Percentiles rank a stretch among this genome's conserved stretches.
Conservation (phyloP, 2,329 filamentous ascomycete species). For the Arthrobotrys pseudoclavata region DNA sequence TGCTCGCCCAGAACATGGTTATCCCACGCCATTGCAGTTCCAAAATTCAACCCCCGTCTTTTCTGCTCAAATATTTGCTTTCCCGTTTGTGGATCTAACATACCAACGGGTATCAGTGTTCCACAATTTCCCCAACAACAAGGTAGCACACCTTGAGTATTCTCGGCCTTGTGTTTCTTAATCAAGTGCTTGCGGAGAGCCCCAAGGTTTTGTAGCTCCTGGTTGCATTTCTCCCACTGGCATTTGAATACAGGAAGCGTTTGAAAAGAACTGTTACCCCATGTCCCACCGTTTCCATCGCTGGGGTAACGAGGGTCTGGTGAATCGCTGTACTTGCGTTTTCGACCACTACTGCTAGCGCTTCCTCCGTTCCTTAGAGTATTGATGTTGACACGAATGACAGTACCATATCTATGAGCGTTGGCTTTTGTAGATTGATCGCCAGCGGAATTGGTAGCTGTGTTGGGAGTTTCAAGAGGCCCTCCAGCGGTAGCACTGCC, state of each 20-base stretch:
- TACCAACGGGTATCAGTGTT: conserved; percentile 59
- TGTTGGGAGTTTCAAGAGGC: background rate
- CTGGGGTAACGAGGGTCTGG: conserved; percentile 25
- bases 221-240: conserved; percentile 72
- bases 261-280: conserved; percentile 5
- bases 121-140: conserved; percentile 69
- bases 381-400: conserved; percentile 29
- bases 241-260: conserved; percentile 70
- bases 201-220: conserved; percentile 74
- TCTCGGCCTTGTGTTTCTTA: conserved; percentile 70
- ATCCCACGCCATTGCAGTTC: conserved; percentile 60
- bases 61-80: conserved; percentile 31
- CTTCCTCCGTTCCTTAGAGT: conserved; percentile 9
- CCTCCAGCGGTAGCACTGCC: conserved; percentile 6
- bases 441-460: conserved; percentile 15
- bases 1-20: conserved; percentile 61
- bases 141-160: conserved; percentile 65
- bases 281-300: background rate
- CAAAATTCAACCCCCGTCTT: conserved; percentile 62
- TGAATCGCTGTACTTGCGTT: conserved; percentile 40
- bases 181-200: conserved; percentile 73
- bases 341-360: conserved; percentile 27
- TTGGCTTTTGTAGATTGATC: conserved; percentile 38
- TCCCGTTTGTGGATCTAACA: conserved; percentile 60
- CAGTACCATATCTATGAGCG: conserved; percentile 32